Base-by-base conservation (phyloP, 2,329 filamentous ascomycete species). In the Eurotiales sp. region DNA sequence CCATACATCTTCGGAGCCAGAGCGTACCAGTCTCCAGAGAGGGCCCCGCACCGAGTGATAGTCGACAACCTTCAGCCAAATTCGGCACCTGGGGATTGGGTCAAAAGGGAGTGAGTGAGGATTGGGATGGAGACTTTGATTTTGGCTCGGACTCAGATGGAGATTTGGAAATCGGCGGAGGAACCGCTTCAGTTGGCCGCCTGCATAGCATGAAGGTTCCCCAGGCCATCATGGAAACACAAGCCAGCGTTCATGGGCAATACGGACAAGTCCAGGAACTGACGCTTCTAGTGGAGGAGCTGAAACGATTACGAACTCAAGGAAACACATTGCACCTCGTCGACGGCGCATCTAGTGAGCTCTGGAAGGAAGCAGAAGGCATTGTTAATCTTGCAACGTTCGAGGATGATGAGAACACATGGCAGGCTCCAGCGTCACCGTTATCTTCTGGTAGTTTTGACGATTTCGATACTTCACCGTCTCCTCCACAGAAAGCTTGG, bases 71-170 rank as follows among this genome's bases (percentile, higher is more conserved):
- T 68, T 71, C 70, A 19, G 66, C 69, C 59, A 85, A 85, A 60
- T 85, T 84, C 61, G 81, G 81, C 36, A 84, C 83, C 3, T 85
- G 83, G 82, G 80, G 81, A n/a, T 71, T 85, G 25, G 82, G 83
- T 15, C 83, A 77, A 64, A 85, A 86, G 61, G 82, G 78, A 42
- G 81, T 83, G 19, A 85, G 79, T 21, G 83, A 86, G 62, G 83
- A 86, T 61, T 86, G 83, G 83, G 83, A 85, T 59, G 82, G 82
- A 48, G 83, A 86, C 60, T 86, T 86, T 59, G 82, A 85, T 51
- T 85, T 85, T 64, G 79, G 79, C 19, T 27, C 25, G 25, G 80
- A 83, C 43, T 64, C 71, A 11, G 69, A 74, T 29, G 49, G 27
- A 11, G 54, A 60, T n/a, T 55, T 44, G 34, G 60, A 60, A 42